phyloP scores from a whole-genome alignment of 768 basidiomycete species.

The Podaxis sp. region DNA sequence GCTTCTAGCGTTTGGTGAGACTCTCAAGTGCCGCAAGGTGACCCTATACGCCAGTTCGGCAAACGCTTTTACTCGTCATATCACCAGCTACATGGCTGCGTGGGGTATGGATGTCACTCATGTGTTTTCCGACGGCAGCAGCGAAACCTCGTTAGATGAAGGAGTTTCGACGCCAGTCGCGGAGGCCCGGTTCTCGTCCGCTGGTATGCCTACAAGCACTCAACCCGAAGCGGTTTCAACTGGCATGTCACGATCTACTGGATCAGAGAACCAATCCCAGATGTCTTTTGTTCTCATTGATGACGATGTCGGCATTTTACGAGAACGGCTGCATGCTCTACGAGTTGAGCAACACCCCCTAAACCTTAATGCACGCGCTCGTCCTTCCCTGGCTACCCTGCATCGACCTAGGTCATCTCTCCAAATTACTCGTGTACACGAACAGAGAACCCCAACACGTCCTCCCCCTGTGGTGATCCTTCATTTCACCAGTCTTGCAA shows the following conservation, averaged over 20 bases:
- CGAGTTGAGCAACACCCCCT: constrained; percentile 50
- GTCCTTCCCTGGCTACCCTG: constrained; percentile 63
- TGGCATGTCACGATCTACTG: constrained; percentile 20
- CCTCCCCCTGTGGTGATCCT: constrained; percentile 54
- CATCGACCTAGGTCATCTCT: constrained; percentile 82
- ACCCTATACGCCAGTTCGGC: constrained; percentile 83
- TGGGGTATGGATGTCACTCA: constrained; percentile 97
- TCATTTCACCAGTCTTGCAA: constrained; percentile 88
- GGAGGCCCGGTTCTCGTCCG: constrained; percentile 10
- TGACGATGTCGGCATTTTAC: constrained; percentile 82
- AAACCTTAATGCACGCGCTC: constrained; percentile 34
- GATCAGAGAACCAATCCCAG: constrained; percentile 11
- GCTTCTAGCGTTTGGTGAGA: constrained; percentile 75
- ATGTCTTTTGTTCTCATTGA: constrained; percentile 86
- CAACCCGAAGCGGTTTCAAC: constrained; percentile 20
- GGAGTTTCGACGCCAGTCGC: not conserved
- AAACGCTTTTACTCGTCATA: constrained; percentile 87
- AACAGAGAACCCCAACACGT: constrained; percentile 26
- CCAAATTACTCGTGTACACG: constrained; percentile 63
- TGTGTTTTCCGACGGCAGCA: constrained; percentile 54
- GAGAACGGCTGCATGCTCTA: constrained; percentile 67
- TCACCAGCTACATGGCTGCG: constrained; percentile 88
- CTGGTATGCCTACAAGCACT: not conserved
- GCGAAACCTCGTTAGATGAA: not conserved
- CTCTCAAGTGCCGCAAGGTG: constrained; percentile 79